Evolutionary conservation across 371 early-diverging fungal species (phyloP).

Genomic region (Mortierella sp.): DNA sequence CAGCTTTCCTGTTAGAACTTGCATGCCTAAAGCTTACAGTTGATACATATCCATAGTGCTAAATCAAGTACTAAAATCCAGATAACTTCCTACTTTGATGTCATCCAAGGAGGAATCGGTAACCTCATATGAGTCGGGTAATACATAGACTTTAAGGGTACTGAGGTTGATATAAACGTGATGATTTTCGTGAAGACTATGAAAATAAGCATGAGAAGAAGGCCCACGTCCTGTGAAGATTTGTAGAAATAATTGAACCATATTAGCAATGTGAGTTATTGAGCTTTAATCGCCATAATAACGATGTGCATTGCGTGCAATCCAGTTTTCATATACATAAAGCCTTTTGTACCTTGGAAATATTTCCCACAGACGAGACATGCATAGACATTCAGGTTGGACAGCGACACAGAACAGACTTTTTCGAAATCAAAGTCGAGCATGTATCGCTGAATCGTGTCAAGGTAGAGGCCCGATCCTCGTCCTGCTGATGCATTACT

Average conservation of each 20-base stretch:
- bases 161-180: slow-evolving; percentile 96
- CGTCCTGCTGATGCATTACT: slow-evolving; percentile 24
- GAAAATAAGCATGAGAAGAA: slow-evolving; percentile 95
- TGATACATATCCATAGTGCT: not conserved
- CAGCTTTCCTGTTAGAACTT: not conserved
- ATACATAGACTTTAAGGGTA: slow-evolving; percentile 90
- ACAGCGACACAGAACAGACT: slow-evolving; percentile 94
- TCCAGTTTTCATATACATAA: not conserved
- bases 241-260: not conserved
- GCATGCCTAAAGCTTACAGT: not conserved
- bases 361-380: slow-evolving; percentile 98
- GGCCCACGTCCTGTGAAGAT: slow-evolving; percentile 82
- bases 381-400: slow-evolving; percentile 95
- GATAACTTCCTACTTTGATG: slow-evolving; percentile 75
- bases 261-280: not conserved
- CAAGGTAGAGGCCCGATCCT: slow-evolving; percentile 54
- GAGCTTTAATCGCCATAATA: not conserved
- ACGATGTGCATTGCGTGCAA: not conserved
- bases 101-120: slow-evolving; percentile 89
- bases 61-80: not conserved
- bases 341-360: slow-evolving; percentile 82
- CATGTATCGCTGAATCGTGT: slow-evolving; percentile 82
- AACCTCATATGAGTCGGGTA: slow-evolving; percentile 96
- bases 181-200: slow-evolving; percentile 95
- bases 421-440: slow-evolving; percentile 99